Evolutionary conservation across 73 alveolate species (phyloP).

Genomic region (Uronychia setigera): DNA sequence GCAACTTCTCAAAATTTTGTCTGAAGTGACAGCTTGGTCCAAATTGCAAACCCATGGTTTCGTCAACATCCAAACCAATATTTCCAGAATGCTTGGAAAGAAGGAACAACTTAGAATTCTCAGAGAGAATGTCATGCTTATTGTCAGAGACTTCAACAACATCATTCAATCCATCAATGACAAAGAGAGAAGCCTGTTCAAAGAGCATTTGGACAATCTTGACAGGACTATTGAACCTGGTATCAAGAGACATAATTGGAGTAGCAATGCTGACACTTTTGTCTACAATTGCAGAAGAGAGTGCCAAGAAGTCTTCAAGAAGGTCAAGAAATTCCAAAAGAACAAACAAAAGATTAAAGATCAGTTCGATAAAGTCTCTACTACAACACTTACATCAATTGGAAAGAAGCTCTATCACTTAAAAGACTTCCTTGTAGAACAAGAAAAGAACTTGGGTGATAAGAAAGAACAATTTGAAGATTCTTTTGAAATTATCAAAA

Average conservation of each 20-base stretch:
- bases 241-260: constrained; percentile 79
- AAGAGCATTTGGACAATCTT: constrained; percentile 75
- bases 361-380: constrained; percentile 75
- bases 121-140: constrained; percentile 89
- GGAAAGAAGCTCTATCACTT: constrained; percentile 75
- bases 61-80: constrained; percentile 52
- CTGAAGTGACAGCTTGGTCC: constrained; percentile 89
- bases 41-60: constrained; percentile 82
- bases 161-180: constrained; percentile 79
- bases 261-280: constrained; percentile 74
- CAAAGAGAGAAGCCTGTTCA: constrained; percentile 77
- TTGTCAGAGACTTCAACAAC: constrained; percentile 89
- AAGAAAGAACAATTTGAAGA: constrained; percentile 57
- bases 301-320: constrained; percentile 81
- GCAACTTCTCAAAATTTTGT: constrained; percentile 65
- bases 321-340: constrained; percentile 83
- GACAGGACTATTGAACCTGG: constrained; percentile 83
- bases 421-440: constrained; percentile 74
- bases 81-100: constrained; percentile 44
- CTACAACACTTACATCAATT: constrained; percentile 66
- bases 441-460: constrained; percentile 71
- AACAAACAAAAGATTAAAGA: constrained; percentile 68
- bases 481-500: constrained; percentile 74
- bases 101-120: constrained; percentile 83
- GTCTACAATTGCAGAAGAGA: constrained; percentile 82